Percentiles rank a stretch among this genome's conserved stretches.
Evolutionary conservation across 371 early-diverging fungal species (phyloP).

Genomic region (Gilbertella persicaria): DNA sequence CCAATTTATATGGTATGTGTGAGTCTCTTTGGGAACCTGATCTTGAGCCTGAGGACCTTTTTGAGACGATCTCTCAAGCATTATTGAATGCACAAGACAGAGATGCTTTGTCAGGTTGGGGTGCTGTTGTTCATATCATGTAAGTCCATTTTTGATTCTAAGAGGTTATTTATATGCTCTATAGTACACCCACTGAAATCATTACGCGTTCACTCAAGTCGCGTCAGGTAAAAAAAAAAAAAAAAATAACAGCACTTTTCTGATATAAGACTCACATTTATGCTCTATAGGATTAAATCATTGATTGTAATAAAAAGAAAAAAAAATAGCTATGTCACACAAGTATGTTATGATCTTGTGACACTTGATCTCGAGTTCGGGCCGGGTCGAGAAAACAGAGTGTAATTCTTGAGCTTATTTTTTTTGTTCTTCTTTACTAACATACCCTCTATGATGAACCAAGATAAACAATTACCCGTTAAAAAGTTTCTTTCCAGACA

Average conservation of each 20-base stretch:
- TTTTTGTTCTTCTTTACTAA: too few species aligned
- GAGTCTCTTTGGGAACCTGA: slow-evolving; percentile 98
- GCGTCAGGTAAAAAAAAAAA: slow-evolving; percentile 71
- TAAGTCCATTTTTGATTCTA: slow-evolving; percentile 32
- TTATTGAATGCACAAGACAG: slow-evolving; percentile 98
- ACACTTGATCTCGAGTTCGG: too few species aligned
- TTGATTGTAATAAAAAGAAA: too few species aligned
- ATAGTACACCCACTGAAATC: slow-evolving; percentile 80
- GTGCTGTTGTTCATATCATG: slow-evolving; percentile 95
- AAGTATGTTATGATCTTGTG: too few species aligned
- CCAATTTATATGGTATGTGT: slow-evolving; percentile 96
- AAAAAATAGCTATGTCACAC: too few species aligned
- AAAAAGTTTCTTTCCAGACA: slow-evolving; percentile 44
- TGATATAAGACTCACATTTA: too few species aligned
- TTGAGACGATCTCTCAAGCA: slow-evolving; percentile 96
- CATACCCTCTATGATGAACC: too few species aligned
- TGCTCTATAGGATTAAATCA: slow-evolving; percentile 10
- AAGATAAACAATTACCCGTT: slow-evolving; percentile 23
- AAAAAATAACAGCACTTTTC: too few species aligned
- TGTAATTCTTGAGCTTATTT: too few species aligned
- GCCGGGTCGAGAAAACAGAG: too few species aligned
- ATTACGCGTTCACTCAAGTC: slow-evolving; percentile 79
- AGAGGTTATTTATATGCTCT: not conserved
- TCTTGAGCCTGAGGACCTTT: slow-evolving; percentile 97
- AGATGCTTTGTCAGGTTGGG: slow-evolving; percentile 99